Evolutionary conservation across 192 early-diverging fungal genomes (phyloP).

Genomic region (Coemansia sp.): DNA sequence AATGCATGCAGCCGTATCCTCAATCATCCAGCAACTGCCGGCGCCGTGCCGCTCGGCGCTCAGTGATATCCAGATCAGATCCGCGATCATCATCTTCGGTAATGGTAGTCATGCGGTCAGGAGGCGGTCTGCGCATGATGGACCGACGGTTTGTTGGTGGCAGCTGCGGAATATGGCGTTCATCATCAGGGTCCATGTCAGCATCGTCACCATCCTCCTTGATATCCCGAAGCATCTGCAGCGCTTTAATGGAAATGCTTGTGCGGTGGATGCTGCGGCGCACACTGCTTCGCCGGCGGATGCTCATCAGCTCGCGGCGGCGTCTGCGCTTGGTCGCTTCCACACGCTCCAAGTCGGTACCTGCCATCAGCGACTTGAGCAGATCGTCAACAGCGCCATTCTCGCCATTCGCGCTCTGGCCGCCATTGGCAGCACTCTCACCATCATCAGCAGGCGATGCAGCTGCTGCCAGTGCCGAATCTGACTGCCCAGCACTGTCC

Average conservation of each 20-base stretch:
- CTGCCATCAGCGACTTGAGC: slow-evolving; percentile 68
- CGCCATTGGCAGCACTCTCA: not conserved
- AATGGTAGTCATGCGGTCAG: slow-evolving; percentile 37
- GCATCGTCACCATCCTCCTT: slow-evolving; percentile 43
- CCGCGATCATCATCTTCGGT: slow-evolving; percentile 31
- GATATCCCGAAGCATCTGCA: slow-evolving; percentile 55
- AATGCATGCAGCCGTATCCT: not conserved
- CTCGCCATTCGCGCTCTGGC: slow-evolving; percentile 49
- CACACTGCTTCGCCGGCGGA: slow-evolving; percentile 51
- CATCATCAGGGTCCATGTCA: not conserved
- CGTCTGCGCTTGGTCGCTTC: slow-evolving; percentile 47
- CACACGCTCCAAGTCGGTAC: slow-evolving; percentile 62
- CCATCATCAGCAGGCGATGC: not conserved
- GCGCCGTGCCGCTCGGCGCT: slow-evolving; percentile 37
- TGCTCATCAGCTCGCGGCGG: slow-evolving; percentile 53
- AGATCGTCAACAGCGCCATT: slow-evolving; percentile 78
- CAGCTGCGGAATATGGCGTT: slow-evolving; percentile 17
- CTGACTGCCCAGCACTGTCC: slow-evolving; percentile 8
- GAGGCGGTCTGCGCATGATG: slow-evolving; percentile 14
- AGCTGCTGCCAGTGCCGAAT: not conserved
- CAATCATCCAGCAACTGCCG: slow-evolving; percentile 39
- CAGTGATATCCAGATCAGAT: slow-evolving; percentile 13
- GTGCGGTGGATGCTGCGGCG: slow-evolving; percentile 54
- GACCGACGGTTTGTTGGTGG: slow-evolving; percentile 19
- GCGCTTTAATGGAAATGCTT: slow-evolving; percentile 53